Conservation (phyloP, 371 early-diverging fungal genomes). For the Rhizopus stolonifer region DNA sequence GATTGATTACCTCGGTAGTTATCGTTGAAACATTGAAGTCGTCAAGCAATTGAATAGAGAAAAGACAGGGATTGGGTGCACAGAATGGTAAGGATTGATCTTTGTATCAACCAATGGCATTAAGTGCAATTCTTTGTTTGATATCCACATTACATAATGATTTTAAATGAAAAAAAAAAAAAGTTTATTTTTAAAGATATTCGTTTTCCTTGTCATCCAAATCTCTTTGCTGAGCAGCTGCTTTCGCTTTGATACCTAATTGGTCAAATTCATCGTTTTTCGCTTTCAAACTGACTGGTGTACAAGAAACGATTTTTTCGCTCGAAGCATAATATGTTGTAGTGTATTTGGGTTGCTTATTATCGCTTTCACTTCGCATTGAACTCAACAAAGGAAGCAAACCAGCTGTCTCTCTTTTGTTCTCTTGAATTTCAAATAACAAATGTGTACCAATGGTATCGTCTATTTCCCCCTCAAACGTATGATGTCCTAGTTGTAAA, state of each 20-base stretch:
- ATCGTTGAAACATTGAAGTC: slow-evolving; percentile 37
- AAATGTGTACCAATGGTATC: slow-evolving; percentile 26
- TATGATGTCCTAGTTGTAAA: slow-evolving; percentile 18
- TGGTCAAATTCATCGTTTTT: neutral
- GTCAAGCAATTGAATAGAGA: slow-evolving; percentile 36
- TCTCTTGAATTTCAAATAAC: slow-evolving; percentile 25
- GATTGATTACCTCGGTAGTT: slow-evolving; percentile 27
- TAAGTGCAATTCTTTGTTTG: slow-evolving; percentile 32
- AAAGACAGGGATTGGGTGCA: slow-evolving; percentile 33
- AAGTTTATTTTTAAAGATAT: neutral
- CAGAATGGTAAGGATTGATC: slow-evolving; percentile 27
- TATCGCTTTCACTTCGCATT: slow-evolving; percentile 13
- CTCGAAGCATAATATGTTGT: slow-evolving; percentile 4
- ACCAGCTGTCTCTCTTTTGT: slow-evolving; percentile 8
- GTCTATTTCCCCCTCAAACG: slow-evolving; percentile 21
- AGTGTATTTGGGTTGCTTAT: slow-evolving; percentile 1
- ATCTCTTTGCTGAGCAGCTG: neutral
- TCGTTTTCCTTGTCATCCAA: neutral
- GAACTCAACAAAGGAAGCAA: slow-evolving; percentile 19
- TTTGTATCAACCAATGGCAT: slow-evolving; percentile 31
- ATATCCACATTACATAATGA: slow-evolving; percentile 11
- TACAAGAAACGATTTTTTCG: slow-evolving; percentile 11
- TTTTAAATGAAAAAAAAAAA: slow-evolving; percentile 5
- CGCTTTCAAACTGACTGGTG: slow-evolving; percentile 1
- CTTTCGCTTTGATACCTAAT: neutral